Evolutionary conservation across 495 filamentous ascomycete genomes (phyloP), one percentile per base, ranked within the genome.

Genomic region (Penicillium verhagenii): DNA sequence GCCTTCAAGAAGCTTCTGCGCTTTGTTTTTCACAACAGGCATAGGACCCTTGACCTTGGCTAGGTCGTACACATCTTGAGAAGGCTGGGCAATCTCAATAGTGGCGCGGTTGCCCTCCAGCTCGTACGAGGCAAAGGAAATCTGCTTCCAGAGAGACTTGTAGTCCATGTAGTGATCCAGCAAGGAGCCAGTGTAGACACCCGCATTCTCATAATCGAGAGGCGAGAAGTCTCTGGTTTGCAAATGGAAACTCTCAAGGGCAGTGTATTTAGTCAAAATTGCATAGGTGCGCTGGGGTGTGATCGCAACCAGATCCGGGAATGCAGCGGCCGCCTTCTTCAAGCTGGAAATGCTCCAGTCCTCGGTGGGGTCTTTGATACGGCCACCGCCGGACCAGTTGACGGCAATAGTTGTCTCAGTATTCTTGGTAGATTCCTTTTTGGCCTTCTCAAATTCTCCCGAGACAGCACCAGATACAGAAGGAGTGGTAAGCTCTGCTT

Each of bases 251-350:
- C 28, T 38, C 13, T 24, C 16, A 11, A 48, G 37, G 13, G 43
- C 31, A 37, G 18, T 18, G 25, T 54, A 54, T 26, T 54, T 54
- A 9, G 52, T 54, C 16, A 54, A 20, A 28, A 48, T 54, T 28
- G 52, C 52, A 16, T 47, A 19, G 6, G 44, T 47, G 9, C 44
- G 44, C 26, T 28, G 11, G 19, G 44, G 44, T 1, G 44, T 47
- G 11, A 16, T 26, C 5, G 24, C 26, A n/a, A 47, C 44, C 24
- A 26, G 13, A 18, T 35, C 33, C 5, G 21, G 21, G 49, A 52
- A 40, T 25, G 20, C 25, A 6, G 37, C 37, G 16, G 33, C 38
- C 23, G 37, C 35, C 35, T 25, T 29, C 25, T 26, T 39, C 19
- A 43, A 23, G 23, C 16, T 43, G 7, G 23, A 13, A 19, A 52